These are phyloP conservation scores for Neotropicomus parvogracilis DNA, from an alignment of 1,284 basidiomycete genomes.

Conservation along the genomic window DNA sequence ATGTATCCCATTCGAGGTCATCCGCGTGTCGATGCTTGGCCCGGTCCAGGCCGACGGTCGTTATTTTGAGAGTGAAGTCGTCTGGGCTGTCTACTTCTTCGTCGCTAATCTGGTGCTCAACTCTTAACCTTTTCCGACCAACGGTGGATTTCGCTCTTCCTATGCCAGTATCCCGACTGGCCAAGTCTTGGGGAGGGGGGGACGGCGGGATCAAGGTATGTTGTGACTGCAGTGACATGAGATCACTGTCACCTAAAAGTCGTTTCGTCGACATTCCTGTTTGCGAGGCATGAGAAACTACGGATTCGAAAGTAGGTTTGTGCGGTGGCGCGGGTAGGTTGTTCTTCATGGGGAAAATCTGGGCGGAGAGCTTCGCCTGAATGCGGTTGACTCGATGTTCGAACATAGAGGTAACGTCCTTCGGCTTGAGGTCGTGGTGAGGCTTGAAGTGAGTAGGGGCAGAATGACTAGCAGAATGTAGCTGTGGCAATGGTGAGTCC, in stretches of 20 bases:
- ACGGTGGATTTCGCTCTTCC: conserved; percentile 38
- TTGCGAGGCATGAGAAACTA: conserved; percentile 4
- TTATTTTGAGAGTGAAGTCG: conserved; percentile 24
- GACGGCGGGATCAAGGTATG: conserved; percentile 54
- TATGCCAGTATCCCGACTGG: conserved; percentile 33
- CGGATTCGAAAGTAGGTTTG: neutral
- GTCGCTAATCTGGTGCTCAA: conserved; percentile 35
- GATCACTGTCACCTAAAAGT: conserved; percentile 11
- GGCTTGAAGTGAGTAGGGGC: conserved; percentile 1
- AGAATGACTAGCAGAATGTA: neutral
- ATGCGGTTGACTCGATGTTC: conserved; percentile 1
- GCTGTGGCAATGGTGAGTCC: neutral
- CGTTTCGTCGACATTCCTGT: conserved; percentile 23
- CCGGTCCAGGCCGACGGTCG: conserved; percentile 12
- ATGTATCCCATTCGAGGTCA: conserved; percentile 41
- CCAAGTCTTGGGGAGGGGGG: conserved; percentile 46
- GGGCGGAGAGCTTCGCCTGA: conserved; percentile 7
- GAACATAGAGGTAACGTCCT: neutral
- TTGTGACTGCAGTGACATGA: conserved; percentile 4
- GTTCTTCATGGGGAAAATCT: conserved; percentile 16
- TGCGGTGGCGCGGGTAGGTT: neutral
- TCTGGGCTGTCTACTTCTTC: conserved; percentile 30
- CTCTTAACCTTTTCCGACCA: conserved; percentile 42
- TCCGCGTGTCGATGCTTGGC: conserved; percentile 16
- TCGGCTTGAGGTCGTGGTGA: conserved; percentile 4